Evolutionary conservation across 495 filamentous ascomycete species (phyloP).

Genomic region (Podospora comata): DNA sequence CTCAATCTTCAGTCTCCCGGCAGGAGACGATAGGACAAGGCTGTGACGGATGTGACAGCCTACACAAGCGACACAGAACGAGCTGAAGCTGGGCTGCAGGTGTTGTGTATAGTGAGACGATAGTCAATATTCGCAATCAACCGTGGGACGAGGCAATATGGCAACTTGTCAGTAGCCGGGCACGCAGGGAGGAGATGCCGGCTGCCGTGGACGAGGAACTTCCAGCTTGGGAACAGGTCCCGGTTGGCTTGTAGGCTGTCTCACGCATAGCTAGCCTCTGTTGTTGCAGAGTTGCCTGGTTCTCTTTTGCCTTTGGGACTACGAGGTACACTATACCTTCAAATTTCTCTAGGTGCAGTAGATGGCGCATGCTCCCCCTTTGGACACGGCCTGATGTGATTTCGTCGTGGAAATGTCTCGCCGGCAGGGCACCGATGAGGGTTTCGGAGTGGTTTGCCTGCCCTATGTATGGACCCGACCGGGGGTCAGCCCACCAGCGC

Average conservation of each 20-base stretch:
- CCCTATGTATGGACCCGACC: neutral
- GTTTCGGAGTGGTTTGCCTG: too few species aligned
- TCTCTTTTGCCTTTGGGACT: neutral
- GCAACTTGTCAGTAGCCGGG: slow-evolving; percentile 6
- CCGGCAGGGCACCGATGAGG: too few species aligned
- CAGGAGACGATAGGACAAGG: neutral
- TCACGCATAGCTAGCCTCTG: neutral
- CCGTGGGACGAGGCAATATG: slow-evolving; percentile 2
- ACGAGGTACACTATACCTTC: neutral
- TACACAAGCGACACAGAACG: neutral
- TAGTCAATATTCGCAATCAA: neutral
- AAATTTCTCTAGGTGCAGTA: neutral
- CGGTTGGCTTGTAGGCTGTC: neutral
- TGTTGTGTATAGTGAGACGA: too few species aligned
- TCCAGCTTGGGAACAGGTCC: too few species aligned
- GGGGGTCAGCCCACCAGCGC: neutral
- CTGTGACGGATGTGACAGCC: neutral
- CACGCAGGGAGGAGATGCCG: slow-evolving; percentile 2
- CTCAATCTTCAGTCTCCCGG: neutral
- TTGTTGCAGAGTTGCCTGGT: too few species aligned
- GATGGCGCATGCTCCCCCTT: neutral
- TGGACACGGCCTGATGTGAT: neutral
- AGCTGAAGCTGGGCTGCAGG: neutral
- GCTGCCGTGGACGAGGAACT: neutral
- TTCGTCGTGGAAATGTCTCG: neutral